Percentiles rank a stretch among this genome's conserved stretches.
These are phyloP conservation scores for Anisodus acutangulus DNA, from an alignment of 257 asterid genomes.

Conservation along the genomic window DNA sequence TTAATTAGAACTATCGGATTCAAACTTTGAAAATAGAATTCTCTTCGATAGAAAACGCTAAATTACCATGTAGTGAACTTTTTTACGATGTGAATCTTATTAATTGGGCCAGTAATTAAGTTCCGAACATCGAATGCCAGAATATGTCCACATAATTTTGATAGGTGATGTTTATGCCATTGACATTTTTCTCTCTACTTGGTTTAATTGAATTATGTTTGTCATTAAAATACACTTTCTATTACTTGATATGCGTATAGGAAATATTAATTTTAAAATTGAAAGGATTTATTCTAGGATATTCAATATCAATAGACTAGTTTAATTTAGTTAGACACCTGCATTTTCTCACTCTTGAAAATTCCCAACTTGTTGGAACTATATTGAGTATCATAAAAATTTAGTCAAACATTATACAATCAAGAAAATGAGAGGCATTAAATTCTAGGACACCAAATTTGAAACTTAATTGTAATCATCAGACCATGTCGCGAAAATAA, in stretches of 20 bases:
- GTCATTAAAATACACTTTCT: neutral
- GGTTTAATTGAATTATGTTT: neutral
- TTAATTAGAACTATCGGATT: neutral
- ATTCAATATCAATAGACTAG: neutral
- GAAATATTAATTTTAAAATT: neutral
- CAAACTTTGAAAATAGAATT: neutral
- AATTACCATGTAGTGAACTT: neutral
- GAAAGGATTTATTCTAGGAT: neutral
- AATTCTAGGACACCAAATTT: slow-evolving; percentile 11
- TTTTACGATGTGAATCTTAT: neutral
- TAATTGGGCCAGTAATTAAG: neutral
- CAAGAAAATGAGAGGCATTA: slow-evolving; percentile 3
- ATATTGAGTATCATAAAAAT: neutral
- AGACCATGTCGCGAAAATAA: too few species aligned
- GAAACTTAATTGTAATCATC: slow-evolving; percentile 9
- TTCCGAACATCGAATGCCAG: neutral
- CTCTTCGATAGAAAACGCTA: neutral
- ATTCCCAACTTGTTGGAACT: slow-evolving; percentile 15
- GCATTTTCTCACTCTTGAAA: slow-evolving; percentile 3
- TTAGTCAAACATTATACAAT: neutral
- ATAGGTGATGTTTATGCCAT: neutral
- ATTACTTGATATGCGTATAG: neutral
- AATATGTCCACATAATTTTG: neutral
- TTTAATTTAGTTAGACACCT: neutral
- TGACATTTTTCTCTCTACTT: neutral